Percentiles rank a stretch among this genome's conserved stretches.
Evolutionary conservation across 192 early-diverging fungal species (phyloP).

Genomic region (Entomortierella parvispora): DNA sequence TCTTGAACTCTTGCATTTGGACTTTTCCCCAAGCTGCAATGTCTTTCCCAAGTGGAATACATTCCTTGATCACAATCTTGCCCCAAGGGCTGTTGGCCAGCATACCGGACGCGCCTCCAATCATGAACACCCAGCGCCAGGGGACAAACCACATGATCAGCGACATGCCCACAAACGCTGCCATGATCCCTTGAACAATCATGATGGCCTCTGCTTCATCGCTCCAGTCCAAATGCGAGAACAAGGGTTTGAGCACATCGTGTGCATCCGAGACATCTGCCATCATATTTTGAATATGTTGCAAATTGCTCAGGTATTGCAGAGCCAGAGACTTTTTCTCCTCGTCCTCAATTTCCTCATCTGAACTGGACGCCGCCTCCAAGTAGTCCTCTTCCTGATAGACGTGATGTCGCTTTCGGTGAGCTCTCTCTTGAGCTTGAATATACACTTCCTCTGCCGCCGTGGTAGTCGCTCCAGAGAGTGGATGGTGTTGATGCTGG

Average conservation of each 20-base stretch:
- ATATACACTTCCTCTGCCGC: conserved; percentile 26
- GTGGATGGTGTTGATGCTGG: conserved; percentile 8
- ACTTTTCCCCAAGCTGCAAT: conserved; percentile 26
- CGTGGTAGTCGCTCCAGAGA: not conserved
- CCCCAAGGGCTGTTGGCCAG: conserved; percentile 69
- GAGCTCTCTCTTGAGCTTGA: conserved; percentile 27
- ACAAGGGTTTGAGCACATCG: conserved; percentile 51
- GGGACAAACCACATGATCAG: conserved; percentile 58
- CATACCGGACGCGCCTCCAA: conserved; percentile 68
- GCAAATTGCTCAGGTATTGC: conserved; percentile 75
- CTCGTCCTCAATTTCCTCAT: conserved; percentile 23
- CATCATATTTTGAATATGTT: conserved; percentile 85
- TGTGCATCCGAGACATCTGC: conserved; percentile 63
- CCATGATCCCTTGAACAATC: conserved; percentile 53
- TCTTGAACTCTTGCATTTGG: conserved; percentile 21
- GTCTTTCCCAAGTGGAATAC: conserved; percentile 20
- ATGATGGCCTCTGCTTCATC: conserved; percentile 55
- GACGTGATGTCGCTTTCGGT: conserved; percentile 36
- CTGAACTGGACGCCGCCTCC: conserved; percentile 18
- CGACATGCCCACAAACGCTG: conserved; percentile 45
- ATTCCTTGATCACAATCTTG: conserved; percentile 45
- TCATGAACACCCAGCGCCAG: conserved; percentile 57
- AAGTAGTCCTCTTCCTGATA: conserved; percentile 48
- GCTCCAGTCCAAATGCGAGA: conserved; percentile 64
- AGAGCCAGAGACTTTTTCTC: conserved; percentile 50